phyloP scores from a whole-genome alignment of 257 asterid genomes.

The Solanum okadae region DNA sequence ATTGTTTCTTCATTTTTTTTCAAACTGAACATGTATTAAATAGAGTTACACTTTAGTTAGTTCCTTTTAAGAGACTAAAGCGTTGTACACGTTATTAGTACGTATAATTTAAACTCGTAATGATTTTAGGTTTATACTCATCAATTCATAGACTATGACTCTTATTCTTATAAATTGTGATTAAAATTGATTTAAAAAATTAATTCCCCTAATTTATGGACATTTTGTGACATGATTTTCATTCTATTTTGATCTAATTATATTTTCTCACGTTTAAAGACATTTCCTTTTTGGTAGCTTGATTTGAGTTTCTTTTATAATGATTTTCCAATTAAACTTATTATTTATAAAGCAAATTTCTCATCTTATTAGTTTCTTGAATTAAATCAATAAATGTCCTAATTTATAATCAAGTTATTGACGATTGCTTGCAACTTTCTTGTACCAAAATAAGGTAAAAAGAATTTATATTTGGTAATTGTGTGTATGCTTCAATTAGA shows the following conservation, averaged over 20 bases:
- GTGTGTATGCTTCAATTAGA: background rate
- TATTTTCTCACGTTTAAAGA: background rate
- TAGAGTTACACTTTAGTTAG: background rate
- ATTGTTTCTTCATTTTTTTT: background rate
- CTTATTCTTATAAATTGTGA: background rate
- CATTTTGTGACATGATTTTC: background rate
- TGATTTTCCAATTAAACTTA: too few species aligned
- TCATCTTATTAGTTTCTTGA: background rate
- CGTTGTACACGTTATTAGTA: background rate
- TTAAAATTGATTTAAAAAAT: background rate
- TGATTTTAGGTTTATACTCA: background rate
- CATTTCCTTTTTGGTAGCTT: background rate
- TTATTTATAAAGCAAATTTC: background rate
- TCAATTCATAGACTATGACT: background rate
- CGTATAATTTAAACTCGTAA: background rate
- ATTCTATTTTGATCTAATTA: background rate
- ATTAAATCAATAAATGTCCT: background rate
- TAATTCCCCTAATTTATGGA: background rate
- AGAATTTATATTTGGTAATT: background rate
- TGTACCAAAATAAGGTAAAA: background rate
- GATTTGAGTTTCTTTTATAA: background rate
- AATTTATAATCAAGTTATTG: background rate
- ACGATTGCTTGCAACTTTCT: background rate
- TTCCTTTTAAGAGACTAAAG: background rate
- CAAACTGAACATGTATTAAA: background rate